Percentiles rank a stretch among this genome's conserved stretches.
Evolutionary conservation across 768 basidiomycete species (phyloP).

Genomic region (Lentinula guzmanii): DNA sequence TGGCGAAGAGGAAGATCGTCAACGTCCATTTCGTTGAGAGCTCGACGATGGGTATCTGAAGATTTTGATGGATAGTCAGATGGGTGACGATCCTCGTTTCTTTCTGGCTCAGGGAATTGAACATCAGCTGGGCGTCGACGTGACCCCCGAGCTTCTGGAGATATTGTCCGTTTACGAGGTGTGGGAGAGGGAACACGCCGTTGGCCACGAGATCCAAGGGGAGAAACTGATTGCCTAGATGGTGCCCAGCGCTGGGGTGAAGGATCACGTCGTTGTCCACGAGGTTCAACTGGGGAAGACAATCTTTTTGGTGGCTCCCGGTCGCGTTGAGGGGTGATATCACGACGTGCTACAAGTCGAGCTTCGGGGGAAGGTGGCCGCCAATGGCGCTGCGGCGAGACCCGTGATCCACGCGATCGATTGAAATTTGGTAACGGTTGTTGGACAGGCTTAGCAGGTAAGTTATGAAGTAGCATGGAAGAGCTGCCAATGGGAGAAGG

Average conservation of each 20-base stretch:
- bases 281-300: neutral
- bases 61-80: neutral
- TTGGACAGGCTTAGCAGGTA: neutral
- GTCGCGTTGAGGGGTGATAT: neutral
- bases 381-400: neutral
- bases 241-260: neutral
- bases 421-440: neutral
- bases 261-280: neutral
- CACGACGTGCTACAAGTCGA: neutral
- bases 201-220: neutral
- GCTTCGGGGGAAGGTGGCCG: neutral
- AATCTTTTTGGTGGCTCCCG: neutral
- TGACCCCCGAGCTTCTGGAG: neutral
- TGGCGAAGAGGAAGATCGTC: constrained; percentile 3
- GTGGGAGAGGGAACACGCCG: neutral
- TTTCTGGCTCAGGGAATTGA: neutral
- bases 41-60: neutral
- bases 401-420: neutral
- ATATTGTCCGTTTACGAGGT: neutral
- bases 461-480: neutral
- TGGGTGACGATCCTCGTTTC: neutral
- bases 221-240: neutral
- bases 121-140: neutral
- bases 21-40: neutral
- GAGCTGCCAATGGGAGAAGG: neutral